Percentiles rank a stretch among this genome's conserved stretches.
phyloP scores from a whole-genome alignment of 495 filamentous ascomycete genomes.

The Neurospora sp. region DNA sequence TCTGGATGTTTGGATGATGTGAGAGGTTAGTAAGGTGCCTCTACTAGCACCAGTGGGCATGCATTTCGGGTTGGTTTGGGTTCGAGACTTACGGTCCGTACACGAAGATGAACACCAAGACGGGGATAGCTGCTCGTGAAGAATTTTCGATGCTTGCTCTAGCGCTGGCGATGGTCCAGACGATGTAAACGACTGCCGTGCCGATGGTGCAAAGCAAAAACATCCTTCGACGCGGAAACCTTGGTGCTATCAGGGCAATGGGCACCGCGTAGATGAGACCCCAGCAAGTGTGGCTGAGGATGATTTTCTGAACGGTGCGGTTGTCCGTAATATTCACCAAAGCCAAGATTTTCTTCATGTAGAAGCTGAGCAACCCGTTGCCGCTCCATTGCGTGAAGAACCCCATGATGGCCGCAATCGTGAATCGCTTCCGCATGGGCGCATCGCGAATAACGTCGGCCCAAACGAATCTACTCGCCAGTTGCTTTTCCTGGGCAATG shows the following conservation, averaged over 20 bases:
- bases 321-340: conserved; percentile 36
- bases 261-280: conserved; percentile 40
- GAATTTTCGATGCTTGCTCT: conserved; percentile 33
- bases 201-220: conserved; percentile 44
- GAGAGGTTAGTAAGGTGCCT: background rate
- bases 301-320: conserved; percentile 37
- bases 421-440: conserved; percentile 40
- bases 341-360: conserved; percentile 30
- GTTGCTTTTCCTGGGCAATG: conserved; percentile 39
- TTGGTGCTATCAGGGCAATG: conserved; percentile 39
- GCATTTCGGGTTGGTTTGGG: background rate
- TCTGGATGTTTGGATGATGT: background rate
- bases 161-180: conserved; percentile 46
- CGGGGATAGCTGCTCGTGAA: conserved; percentile 36
- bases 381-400: conserved; percentile 50
- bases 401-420: conserved; percentile 40
- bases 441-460: conserved; percentile 40
- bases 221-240: conserved; percentile 39
- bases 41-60: background rate
- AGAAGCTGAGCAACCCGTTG: conserved; percentile 39
- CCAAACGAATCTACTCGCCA: conserved; percentile 38
- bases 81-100: conserved; percentile 36
- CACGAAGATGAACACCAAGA: conserved; percentile 50
- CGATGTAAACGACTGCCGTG: conserved; percentile 42
- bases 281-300: conserved; percentile 47